A percentile compares a stretch with the other conserved stretches of the same genome.
These are phyloP conservation scores for Diaporthe sp. DNA, from an alignment of 2,329 filamentous ascomycete genomes.

Conservation along the genomic window DNA sequence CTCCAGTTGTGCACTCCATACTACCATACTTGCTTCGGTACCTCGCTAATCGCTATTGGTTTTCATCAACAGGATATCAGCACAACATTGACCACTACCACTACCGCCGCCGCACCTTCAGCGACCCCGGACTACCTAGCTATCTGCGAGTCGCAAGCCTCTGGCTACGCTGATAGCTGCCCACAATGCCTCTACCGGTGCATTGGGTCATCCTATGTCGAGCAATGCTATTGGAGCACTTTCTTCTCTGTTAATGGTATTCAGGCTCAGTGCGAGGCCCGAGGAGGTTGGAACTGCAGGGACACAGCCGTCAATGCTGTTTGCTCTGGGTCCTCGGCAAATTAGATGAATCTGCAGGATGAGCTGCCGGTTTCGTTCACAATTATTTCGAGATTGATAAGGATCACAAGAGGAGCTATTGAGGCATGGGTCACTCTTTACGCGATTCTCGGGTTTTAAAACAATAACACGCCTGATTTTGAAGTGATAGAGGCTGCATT, in stretches of 20 bases:
- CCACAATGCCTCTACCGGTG: slow-evolving; percentile 30
- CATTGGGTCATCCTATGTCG: not conserved
- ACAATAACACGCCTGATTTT: not conserved
- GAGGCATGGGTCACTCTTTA: not conserved
- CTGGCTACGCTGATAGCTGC: slow-evolving; percentile 24
- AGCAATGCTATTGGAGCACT: slow-evolving; percentile 30
- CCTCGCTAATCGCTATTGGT: not conserved
- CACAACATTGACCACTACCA: not conserved
- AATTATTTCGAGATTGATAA: no score
- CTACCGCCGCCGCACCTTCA: slow-evolving; percentile 13
- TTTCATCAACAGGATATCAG: not conserved
- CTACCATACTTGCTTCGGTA: not conserved
- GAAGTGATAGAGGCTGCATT: not conserved
- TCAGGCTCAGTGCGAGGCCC: slow-evolving; percentile 25
- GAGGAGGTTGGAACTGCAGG: slow-evolving; percentile 13
- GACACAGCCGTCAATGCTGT: slow-evolving; percentile 23
- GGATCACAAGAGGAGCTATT: not conserved
- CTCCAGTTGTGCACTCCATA: no score
- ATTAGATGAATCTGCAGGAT: not conserved
- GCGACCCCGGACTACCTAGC: slow-evolving; percentile 29
- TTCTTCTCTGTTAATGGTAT: slow-evolving; percentile 28
- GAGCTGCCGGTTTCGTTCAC: not conserved
- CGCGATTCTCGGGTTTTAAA: not conserved
- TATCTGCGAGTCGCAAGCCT: slow-evolving; percentile 29
- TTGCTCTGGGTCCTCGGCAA: not conserved